Evolutionary conservation across 192 early-diverging fungal genomes (phyloP).

Genomic region (Fimicolochytrium jonesii): DNA sequence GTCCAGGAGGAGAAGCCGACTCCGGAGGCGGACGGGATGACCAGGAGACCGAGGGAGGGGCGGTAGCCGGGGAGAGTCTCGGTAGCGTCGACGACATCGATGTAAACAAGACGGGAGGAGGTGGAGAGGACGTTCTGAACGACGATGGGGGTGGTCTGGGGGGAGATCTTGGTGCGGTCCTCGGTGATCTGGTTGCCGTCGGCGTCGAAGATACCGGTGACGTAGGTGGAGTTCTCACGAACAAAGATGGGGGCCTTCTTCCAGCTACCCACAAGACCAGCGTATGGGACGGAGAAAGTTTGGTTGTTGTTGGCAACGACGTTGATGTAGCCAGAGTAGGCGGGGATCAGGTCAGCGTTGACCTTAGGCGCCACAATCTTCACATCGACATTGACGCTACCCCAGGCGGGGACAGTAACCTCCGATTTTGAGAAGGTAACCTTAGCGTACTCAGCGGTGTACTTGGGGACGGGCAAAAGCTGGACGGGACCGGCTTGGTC

Average conservation of each 20-base stretch:
- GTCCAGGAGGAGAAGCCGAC: neutral
- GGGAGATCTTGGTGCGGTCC: constrained; percentile 2
- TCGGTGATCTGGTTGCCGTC: neutral
- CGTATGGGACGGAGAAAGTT: constrained; percentile 16
- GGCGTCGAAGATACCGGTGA: neutral
- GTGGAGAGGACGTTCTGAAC: neutral
- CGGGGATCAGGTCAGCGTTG: constrained; percentile 7
- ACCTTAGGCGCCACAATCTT: constrained; percentile 19
- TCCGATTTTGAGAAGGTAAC: neutral
- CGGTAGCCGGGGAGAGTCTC: neutral
- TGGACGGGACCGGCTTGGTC: neutral
- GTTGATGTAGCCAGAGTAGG: constrained; percentile 26
- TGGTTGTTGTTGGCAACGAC: constrained; percentile 4
- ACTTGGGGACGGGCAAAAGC: neutral
- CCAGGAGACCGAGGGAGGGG: neutral
- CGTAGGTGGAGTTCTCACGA: neutral
- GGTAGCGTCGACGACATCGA: constrained; percentile 6
- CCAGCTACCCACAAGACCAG: constrained; percentile 14
- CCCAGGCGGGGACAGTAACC: constrained; percentile 20
- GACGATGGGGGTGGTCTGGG: constrained; percentile 4
- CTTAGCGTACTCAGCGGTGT: neutral
- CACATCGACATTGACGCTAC: constrained; percentile 14
- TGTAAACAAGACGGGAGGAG: constrained; percentile 6
- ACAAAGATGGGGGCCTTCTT: neutral
- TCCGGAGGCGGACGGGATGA: neutral